Evolutionary conservation across 108 stramenopile genomes (phyloP).

Genomic region (Stephanodiscus triporus): DNA sequence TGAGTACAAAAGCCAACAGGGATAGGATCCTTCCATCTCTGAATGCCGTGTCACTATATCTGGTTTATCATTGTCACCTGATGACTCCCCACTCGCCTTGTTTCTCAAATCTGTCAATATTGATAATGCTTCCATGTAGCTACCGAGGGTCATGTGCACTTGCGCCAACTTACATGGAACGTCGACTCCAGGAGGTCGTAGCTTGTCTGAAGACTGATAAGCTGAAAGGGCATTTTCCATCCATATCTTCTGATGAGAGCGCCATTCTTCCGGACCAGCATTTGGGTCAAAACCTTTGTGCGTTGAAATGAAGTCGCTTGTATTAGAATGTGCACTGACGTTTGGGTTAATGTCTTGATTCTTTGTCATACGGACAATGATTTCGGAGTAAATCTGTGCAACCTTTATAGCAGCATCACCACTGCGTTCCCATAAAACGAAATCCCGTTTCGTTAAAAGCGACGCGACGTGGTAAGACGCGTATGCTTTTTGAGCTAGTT

Average conservation of each 20-base stretch:
- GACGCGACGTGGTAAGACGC: constrained; percentile 84
- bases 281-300: constrained; percentile 39
- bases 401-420: constrained; percentile 73
- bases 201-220: constrained; percentile 68
- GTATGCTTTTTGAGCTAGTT: constrained; percentile 80
- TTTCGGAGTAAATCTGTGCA: constrained; percentile 53
- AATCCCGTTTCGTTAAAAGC: constrained; percentile 81
- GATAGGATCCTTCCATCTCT: constrained; percentile 68
- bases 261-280: constrained; percentile 20
- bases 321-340: background rate
- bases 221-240: constrained; percentile 73
- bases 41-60: background rate
- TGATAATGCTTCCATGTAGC: constrained; percentile 69
- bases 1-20: constrained; percentile 80
- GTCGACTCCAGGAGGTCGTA: constrained; percentile 79
- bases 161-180: constrained; percentile 79
- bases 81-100: constrained; percentile 20
- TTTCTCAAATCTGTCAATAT: constrained; percentile 82
- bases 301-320: constrained; percentile 27
- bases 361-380: constrained; percentile 24
- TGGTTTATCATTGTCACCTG: background rate
- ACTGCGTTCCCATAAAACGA: constrained; percentile 76
- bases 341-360: constrained; percentile 2
- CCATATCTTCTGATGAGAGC: constrained; percentile 52
- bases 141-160: constrained; percentile 73